Conservation (phyloP, 768 basidiomycete species). For the Asterophora lycoperdoides region DNA sequence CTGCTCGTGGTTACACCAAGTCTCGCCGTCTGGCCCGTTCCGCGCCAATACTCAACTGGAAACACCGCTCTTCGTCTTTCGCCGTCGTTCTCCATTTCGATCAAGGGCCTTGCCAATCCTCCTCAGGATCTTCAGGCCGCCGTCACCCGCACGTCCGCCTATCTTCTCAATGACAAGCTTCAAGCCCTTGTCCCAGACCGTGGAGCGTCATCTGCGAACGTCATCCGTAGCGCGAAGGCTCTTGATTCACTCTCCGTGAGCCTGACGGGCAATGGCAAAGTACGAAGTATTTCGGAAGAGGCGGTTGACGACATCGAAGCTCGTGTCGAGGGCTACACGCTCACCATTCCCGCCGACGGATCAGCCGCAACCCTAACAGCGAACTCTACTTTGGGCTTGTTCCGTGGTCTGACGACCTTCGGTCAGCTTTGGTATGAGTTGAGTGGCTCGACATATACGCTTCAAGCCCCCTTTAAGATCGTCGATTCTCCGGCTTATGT, state of each 20-base stretch:
- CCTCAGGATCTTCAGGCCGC: slow-evolving; percentile 57
- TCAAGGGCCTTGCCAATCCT: slow-evolving; percentile 39
- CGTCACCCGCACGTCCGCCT: slow-evolving; percentile 39
- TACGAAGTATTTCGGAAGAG: slow-evolving; percentile 51
- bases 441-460: slow-evolving; percentile 47
- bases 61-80: slow-evolving; percentile 33
- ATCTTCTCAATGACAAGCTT: slow-evolving; percentile 51
- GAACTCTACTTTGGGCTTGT: slow-evolving; percentile 62
- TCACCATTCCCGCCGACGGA: slow-evolving; percentile 56
- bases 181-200: slow-evolving; percentile 57
- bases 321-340: slow-evolving; percentile 59
- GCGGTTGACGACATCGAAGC: slow-evolving; percentile 45
- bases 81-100: slow-evolving; percentile 33
- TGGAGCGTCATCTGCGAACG: slow-evolving; percentile 44
- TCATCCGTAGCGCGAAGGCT: slow-evolving; percentile 36
- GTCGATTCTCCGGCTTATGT: slow-evolving; percentile 64
- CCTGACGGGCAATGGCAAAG: slow-evolving; percentile 28
- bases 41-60: slow-evolving; percentile 41
- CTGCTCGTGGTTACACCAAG: slow-evolving; percentile 21
- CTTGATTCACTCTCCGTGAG: slow-evolving; percentile 44
- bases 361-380: slow-evolving; percentile 51
- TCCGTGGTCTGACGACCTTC: slow-evolving; percentile 75
- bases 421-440: slow-evolving; percentile 62
- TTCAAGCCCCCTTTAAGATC: slow-evolving; percentile 55
- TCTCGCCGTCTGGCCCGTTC: slow-evolving; percentile 35